Conservation (phyloP, 768 basidiomycete genomes). For the Lentinula lateritia region DNA sequence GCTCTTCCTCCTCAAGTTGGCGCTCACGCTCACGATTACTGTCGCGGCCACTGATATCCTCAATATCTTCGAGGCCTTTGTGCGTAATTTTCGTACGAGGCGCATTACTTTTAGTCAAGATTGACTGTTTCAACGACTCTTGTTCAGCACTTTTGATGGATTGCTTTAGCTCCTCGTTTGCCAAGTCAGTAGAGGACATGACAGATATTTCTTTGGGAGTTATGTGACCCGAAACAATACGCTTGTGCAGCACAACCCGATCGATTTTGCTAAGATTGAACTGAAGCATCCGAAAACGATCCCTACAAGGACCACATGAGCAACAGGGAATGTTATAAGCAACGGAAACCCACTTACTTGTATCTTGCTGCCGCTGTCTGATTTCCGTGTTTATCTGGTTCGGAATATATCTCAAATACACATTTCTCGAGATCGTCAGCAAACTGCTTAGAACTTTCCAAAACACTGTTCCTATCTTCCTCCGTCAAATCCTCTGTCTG, state of each 20-base stretch:
- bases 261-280: conserved; percentile 86
- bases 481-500: conserved; percentile 50
- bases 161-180: conserved; percentile 80
- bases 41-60: conserved; percentile 57
- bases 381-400: conserved; percentile 67
- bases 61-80: conserved; percentile 89
- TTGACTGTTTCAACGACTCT: conserved; percentile 81
- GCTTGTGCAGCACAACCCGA: conserved; percentile 71
- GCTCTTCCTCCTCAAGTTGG: conserved; percentile 61
- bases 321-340: neutral
- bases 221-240: conserved; percentile 65
- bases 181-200: conserved; percentile 86
- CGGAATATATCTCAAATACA: conserved; percentile 70
- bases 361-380: conserved; percentile 69
- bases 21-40: conserved; percentile 46
- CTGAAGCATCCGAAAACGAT: conserved; percentile 84
- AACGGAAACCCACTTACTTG: conserved; percentile 51
- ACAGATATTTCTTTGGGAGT: conserved; percentile 67
- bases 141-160: conserved; percentile 79
- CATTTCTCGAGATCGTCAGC: conserved; percentile 70
- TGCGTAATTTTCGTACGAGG: conserved; percentile 84
- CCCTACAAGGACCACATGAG: conserved; percentile 38
- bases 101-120: conserved; percentile 62
- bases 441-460: conserved; percentile 56
- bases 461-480: conserved; percentile 51